These are phyloP conservation scores for Lippia alba DNA, from an alignment of 305 asterid species.

Conservation along the genomic window DNA sequence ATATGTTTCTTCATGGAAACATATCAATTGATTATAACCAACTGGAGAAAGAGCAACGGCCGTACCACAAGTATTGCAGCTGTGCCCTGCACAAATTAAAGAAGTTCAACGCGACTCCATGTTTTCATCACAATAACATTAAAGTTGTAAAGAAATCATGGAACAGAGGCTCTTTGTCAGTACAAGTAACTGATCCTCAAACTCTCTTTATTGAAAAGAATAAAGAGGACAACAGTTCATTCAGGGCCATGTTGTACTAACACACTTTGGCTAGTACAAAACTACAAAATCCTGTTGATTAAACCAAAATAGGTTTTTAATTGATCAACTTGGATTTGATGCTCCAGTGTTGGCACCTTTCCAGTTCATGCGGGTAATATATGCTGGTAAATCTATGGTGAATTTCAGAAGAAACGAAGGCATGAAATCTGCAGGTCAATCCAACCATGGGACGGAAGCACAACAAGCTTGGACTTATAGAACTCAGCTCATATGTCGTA, in stretches of 20 bases:
- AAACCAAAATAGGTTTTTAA: not conserved
- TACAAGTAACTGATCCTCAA: slow-evolving; percentile 16
- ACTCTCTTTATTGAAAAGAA: slow-evolving; percentile 19
- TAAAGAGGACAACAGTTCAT: slow-evolving; percentile 20
- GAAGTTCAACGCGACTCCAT: not conserved
- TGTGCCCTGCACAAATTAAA: slow-evolving; percentile 27
- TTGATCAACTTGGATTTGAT: too few relatives aligned
- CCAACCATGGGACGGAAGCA: too few relatives aligned
- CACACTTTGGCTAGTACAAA: too few relatives aligned
- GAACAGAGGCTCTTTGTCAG: slow-evolving; percentile 37
- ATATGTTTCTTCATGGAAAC: not conserved
- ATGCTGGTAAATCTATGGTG: too few relatives aligned
- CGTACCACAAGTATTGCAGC: slow-evolving; percentile 38
- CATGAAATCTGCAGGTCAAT: too few relatives aligned
- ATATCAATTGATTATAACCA: slow-evolving; percentile 8
- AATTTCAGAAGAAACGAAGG: too few relatives aligned
- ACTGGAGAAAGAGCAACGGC: slow-evolving; percentile 49
- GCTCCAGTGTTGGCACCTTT: too few relatives aligned
- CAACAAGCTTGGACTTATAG: too few relatives aligned
- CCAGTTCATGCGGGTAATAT: too few relatives aligned
- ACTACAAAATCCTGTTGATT: too few relatives aligned
- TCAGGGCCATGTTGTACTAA: too few relatives aligned
- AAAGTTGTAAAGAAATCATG: slow-evolving; percentile 33
- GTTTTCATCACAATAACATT: slow-evolving; percentile 33
- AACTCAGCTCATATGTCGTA: too few relatives aligned